Percentiles rank a stretch among this genome's conserved stretches.
These are phyloP conservation scores for Aspergillus fumigatus DNA, from an alignment of 2,329 filamentous ascomycete species.

Conservation along the genomic window DNA sequence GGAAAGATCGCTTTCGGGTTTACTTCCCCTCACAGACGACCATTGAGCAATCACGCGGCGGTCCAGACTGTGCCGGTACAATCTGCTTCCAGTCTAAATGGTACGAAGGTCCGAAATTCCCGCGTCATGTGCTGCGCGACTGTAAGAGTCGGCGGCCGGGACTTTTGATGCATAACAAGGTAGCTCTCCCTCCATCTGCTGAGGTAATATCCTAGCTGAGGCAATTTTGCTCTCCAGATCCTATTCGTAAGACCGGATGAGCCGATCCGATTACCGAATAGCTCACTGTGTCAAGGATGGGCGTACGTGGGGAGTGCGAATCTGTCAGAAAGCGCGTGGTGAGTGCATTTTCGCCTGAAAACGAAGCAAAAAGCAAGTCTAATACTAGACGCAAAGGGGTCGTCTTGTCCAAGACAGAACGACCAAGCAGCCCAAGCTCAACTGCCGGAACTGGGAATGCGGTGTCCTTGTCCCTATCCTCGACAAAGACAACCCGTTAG, in stretches of 20 bases:
- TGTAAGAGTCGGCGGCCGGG: conserved; percentile 66
- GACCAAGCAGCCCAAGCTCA: conserved; percentile 68
- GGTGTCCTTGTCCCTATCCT: conserved; percentile 70
- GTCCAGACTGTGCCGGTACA: conserved; percentile 65
- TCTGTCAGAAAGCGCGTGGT: conserved; percentile 89
- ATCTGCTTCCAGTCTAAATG: conserved; percentile 72
- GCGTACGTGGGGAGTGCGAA: conserved; percentile 89
- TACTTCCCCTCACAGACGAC: conserved; percentile 78
- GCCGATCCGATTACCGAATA: conserved; percentile 18
- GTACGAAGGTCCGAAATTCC: conserved; percentile 69
- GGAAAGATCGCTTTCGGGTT: conserved; percentile 58
- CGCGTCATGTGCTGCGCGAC: conserved; percentile 66
- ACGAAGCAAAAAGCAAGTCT: neutral
- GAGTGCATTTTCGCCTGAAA: conserved; percentile 31
- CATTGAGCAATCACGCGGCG: conserved; percentile 61
- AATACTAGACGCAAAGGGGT: conserved; percentile 56
- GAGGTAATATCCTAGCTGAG: conserved; percentile 3
- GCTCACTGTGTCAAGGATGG: conserved; percentile 54
- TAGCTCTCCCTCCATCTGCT: conserved; percentile 28
- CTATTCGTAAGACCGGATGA: conserved; percentile 29
- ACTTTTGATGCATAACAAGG: conserved; percentile 84
- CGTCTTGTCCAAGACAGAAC: conserved; percentile 65
- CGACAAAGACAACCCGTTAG: conserved; percentile 9
- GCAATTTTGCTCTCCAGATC: conserved; percentile 18
- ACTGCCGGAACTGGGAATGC: conserved; percentile 91